These are phyloP conservation scores for Ceratocystis papillata DNA, from an alignment of 2,329 filamentous ascomycete species.

Conservation along the genomic window DNA sequence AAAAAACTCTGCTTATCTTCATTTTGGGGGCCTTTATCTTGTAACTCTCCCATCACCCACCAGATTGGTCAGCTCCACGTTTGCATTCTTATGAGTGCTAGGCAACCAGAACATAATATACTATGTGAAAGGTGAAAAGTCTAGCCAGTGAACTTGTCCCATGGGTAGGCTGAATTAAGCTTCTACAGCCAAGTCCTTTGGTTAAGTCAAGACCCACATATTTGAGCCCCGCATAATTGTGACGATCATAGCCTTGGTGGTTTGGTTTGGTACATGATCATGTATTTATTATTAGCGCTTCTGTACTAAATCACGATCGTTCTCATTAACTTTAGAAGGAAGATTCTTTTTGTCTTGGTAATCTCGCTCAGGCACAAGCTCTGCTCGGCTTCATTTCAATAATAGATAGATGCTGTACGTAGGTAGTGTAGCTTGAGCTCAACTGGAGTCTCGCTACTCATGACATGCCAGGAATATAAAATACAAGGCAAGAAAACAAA, in stretches of 20 bases:
- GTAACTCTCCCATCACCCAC: no score
- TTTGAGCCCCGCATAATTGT: no score
- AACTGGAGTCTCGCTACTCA: conserved; percentile 1
- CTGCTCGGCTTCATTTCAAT: neutral
- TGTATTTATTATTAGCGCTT: no score
- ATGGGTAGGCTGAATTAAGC: no score
- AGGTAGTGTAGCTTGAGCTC: neutral
- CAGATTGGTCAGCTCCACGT: neutral
- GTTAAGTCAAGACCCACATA: no score
- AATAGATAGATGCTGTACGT: neutral
- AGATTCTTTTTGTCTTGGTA: neutral
- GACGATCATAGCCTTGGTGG: no score
- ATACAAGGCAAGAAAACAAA: conserved; percentile 17
- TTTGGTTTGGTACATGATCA: no score
- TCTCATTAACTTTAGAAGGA: neutral
- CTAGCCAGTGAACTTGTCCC: neutral
- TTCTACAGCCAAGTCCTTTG: no score
- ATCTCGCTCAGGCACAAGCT: neutral
- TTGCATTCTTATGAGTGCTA: neutral
- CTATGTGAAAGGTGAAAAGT: neutral
- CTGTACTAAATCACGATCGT: no score
- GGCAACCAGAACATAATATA: neutral
- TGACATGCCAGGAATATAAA: conserved; percentile 13
- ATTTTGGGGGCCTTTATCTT: neutral
- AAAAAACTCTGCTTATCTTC: neutral